A percentile compares a stretch with the other conserved stretches of the same genome.
These are phyloP conservation scores for Ophiosphaerella narmari DNA, from an alignment of 2,329 filamentous ascomycete genomes.

Conservation along the genomic window DNA sequence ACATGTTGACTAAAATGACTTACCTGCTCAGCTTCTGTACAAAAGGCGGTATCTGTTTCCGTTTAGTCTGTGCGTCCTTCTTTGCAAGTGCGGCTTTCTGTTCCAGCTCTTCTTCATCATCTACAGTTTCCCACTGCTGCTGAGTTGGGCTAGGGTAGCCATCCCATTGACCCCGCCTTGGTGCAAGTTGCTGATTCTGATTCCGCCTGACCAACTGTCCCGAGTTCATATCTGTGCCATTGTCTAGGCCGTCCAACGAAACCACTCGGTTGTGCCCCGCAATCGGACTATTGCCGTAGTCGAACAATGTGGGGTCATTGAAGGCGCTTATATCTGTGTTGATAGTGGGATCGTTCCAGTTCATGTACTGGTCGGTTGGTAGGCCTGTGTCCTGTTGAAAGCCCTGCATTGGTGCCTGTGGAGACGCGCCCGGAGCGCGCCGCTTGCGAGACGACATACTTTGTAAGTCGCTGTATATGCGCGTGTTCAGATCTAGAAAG, in stretches of 20 bases:
- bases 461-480: background rate
- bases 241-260: conserved; percentile 38
- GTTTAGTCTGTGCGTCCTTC: conserved; percentile 83
- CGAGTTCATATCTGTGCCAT: conserved; percentile 29
- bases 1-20: conserved; percentile 32
- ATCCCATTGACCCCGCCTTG: conserved; percentile 48
- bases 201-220: conserved; percentile 54
- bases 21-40: conserved; percentile 98
- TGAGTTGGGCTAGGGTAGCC: conserved; percentile 49
- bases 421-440: conserved; percentile 71
- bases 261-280: conserved; percentile 36
- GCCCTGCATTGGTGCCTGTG: conserved; percentile 60
- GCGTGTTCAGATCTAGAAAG: too few relatives aligned
- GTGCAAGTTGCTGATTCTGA: conserved; percentile 52
- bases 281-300: conserved; percentile 27
- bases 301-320: conserved; percentile 45
- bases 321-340: conserved; percentile 35
- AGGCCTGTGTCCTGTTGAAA: conserved; percentile 55
- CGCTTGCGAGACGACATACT: conserved; percentile 64
- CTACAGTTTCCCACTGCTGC: conserved; percentile 57
- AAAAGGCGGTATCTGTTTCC: conserved; percentile 96
- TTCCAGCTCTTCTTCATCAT: conserved; percentile 77
- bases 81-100: conserved; percentile 80
- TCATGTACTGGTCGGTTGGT: conserved; percentile 40
- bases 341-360: conserved; percentile 39